Percentiles rank a stretch among this genome's conserved stretches.
phyloP scores from a whole-genome alignment of 176 grass and related monocot genomes.

The Rhipidocladum racemiflorum region DNA sequence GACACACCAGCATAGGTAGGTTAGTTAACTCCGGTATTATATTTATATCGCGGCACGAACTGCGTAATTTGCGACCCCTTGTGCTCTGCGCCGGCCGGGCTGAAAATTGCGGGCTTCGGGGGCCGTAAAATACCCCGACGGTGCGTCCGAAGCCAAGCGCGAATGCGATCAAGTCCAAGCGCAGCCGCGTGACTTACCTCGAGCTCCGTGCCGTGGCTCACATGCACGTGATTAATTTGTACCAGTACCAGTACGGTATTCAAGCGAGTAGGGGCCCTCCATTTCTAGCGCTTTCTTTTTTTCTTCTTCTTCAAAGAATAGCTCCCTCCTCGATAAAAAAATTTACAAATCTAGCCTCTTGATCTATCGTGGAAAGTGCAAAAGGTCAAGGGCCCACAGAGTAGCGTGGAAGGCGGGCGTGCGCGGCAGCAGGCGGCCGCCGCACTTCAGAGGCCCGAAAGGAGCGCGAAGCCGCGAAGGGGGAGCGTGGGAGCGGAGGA shows the following conservation, averaged over 20 bases:
- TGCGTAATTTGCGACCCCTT: conserved; percentile 43
- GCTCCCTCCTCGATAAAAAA: too few relatives aligned
- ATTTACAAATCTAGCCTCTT: too few relatives aligned
- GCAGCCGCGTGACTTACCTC: conserved; percentile 16
- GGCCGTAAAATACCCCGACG: conserved; percentile 8
- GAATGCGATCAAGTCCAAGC: conserved; percentile 10
- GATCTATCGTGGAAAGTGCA: too few relatives aligned
- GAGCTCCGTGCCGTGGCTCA: conserved; percentile 34
- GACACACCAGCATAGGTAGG: not conserved
- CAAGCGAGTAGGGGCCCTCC: not conserved
- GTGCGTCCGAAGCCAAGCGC: not conserved
- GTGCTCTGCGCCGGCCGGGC: conserved; percentile 29
- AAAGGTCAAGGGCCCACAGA: too few relatives aligned
- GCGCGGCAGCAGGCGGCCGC: too few relatives aligned
- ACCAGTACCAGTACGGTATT: not conserved
- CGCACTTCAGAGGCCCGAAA: too few relatives aligned
- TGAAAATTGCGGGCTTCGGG: not conserved
- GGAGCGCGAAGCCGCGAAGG: too few relatives aligned
- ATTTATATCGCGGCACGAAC: not conserved
- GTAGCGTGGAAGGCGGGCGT: too few relatives aligned
- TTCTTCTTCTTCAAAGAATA: too few relatives aligned
- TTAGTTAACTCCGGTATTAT: not conserved
- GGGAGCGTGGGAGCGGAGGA: too few relatives aligned
- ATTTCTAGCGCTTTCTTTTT: too few relatives aligned
- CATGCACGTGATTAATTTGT: not conserved